Evolutionary conservation across 2,329 filamentous ascomycete species (phyloP), one percentile per base, ranked within the genome.

Genomic region (Neonectria ditissima): DNA sequence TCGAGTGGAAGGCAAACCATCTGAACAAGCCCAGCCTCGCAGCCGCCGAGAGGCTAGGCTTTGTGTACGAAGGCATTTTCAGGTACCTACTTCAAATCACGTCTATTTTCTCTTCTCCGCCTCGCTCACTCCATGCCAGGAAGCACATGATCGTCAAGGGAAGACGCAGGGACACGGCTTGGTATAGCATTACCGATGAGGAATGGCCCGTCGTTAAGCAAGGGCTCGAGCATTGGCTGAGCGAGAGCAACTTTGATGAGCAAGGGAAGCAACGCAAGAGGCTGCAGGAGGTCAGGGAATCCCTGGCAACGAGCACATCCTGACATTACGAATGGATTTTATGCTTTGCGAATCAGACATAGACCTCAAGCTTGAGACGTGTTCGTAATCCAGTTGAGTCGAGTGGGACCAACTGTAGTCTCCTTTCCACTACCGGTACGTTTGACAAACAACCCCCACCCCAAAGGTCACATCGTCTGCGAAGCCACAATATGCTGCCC

Each of bases 1-100:
- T 89, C 4, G 88, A 90, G 73, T 91, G 89, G 88, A 91, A 91
- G 69, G 87, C 86, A 56, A 83, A 91, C 71, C 68, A 80, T 16
- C 76, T 87, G 11, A 91, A 91, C 70, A 78, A 69, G 37, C 78
- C 83, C 0, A 89, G 86, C 47, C 77, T 81, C 14, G 77, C 81
- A 4, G 88, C 89, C 0, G 89, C 89, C 0, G 60, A 77, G 67
- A 77, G 89, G 2, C 73, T 89, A 9, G 89, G 89, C 0, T 91
- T 90, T 67, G 74, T 74, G 0, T 86, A 77, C 68, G 89, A 91
- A 73, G 89, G 89, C 0, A 69, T 83, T 0, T 90, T 90, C 65
- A 80, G 87, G 78, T 79, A 63, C 47, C 60, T 61, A 2, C 16
- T 53, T 28, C 14, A 41, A 8, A 0, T n/a, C 2, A 5, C 6